These are phyloP conservation scores for Cyberlindnera xylosilytica DNA, from an alignment of 805 yeast genomes.

Conservation along the genomic window DNA sequence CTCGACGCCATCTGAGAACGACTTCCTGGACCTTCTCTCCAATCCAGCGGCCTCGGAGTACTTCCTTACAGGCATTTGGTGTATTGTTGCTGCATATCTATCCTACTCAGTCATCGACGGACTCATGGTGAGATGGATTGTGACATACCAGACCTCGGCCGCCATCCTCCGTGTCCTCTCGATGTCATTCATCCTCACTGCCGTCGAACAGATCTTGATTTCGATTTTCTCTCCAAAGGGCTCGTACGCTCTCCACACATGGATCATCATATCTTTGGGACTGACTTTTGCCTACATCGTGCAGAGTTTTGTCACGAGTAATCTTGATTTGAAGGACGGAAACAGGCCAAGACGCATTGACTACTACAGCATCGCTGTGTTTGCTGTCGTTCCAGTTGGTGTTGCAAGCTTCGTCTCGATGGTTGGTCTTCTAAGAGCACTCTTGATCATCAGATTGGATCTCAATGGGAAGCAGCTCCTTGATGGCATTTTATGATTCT, in stretches of 20 bases:
- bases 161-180: constrained; percentile 85
- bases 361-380: constrained; percentile 83
- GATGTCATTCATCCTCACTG: constrained; percentile 69
- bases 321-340: constrained; percentile 44
- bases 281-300: constrained; percentile 76
- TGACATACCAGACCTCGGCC: constrained; percentile 82
- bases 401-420: constrained; percentile 90
- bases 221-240: constrained; percentile 69
- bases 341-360: constrained; percentile 62
- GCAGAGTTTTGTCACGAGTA: constrained; percentile 86
- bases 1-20: constrained; percentile 1
- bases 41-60: constrained; percentile 74
- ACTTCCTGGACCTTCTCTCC: constrained; percentile 32
- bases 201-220: constrained; percentile 65
- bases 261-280: constrained; percentile 88
- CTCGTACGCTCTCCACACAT: constrained; percentile 76
- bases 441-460: constrained; percentile 73
- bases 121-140: constrained; percentile 90
- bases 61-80: constrained; percentile 86
- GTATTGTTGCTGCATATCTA: constrained; percentile 80
- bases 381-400: constrained; percentile 98
- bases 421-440: constrained; percentile 74
- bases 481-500: constrained; percentile 3
- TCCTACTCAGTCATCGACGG: constrained; percentile 85
- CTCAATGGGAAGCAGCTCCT: constrained; percentile 28